These are phyloP conservation scores for Podospora anserina DNA, from an alignment of 495 filamentous ascomycete genomes.

Conservation along the genomic window DNA sequence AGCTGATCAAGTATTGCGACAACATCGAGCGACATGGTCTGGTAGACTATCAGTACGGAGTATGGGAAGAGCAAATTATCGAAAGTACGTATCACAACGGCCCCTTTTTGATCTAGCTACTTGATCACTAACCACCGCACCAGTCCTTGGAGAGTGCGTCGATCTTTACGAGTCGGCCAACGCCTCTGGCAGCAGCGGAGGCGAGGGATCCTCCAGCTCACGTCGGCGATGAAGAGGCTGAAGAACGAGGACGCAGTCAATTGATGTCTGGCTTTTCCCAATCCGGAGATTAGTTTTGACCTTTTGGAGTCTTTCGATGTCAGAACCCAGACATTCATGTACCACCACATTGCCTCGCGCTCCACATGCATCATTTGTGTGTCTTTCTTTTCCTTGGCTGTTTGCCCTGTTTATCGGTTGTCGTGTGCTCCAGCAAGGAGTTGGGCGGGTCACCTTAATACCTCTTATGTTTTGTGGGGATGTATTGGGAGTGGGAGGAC, in stretches of 20 bases:
- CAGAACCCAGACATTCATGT: slow-evolving; percentile 7
- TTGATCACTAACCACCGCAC: slow-evolving; percentile 8
- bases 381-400: slow-evolving; percentile 3
- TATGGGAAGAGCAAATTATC: slow-evolving; percentile 93
- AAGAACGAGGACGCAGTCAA: not conserved
- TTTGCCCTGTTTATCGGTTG: not conserved
- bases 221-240: slow-evolving; percentile 18
- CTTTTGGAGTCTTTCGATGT: slow-evolving; percentile 1
- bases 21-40: slow-evolving; percentile 81
- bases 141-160: slow-evolving; percentile 65
- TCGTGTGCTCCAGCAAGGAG: slow-evolving; percentile 6
- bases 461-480: slow-evolving; percentile 5
- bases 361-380: not conserved
- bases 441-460: slow-evolving; percentile 8
- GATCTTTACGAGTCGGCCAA: slow-evolving; percentile 52
- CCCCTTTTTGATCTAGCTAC: not conserved
- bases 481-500: not conserved
- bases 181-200: slow-evolving; percentile 28
- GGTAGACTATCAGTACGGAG: slow-evolving; percentile 95
- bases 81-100: slow-evolving; percentile 55
- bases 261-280: not conserved
- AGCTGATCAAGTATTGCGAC: slow-evolving; percentile 80
- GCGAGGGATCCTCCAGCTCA: slow-evolving; percentile 17
- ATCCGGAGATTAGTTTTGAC: not conserved
- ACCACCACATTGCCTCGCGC: slow-evolving; percentile 12